Conservation (phyloP, 176 grass and related monocot genomes). For the Triticum dicoccoides region DNA sequence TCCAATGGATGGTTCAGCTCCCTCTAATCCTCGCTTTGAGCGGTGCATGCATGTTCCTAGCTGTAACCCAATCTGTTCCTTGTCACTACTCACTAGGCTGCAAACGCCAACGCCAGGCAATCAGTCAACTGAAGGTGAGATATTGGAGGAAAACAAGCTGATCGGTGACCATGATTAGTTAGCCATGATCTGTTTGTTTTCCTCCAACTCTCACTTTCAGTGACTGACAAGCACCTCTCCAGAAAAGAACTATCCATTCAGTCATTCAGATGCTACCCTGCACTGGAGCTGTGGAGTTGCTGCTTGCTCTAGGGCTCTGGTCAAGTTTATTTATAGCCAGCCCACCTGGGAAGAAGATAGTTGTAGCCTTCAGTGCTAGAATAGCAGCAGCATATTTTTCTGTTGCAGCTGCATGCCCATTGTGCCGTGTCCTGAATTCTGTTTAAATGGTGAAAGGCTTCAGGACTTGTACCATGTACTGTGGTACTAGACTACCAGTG, state of each 20-base stretch:
- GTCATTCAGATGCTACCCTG: conserved; percentile 8
- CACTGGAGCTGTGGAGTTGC: background rate
- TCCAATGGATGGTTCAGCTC: conserved; percentile 23
- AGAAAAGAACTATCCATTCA: background rate
- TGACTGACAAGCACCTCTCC: background rate
- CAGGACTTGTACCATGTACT: conserved; percentile 1
- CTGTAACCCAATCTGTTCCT: background rate
- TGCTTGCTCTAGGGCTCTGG: background rate
- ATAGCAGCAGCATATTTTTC: background rate
- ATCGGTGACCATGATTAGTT: background rate
- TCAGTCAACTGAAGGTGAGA: conserved; percentile 37
- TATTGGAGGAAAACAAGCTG: conserved; percentile 54
- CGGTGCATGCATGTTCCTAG: background rate
- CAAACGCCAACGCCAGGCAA: background rate
- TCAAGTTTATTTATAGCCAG: conserved; percentile 20
- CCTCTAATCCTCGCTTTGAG: conserved; percentile 44
- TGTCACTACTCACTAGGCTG: background rate
- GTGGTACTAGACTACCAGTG: background rate
- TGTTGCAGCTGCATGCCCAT: background rate
- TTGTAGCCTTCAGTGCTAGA: background rate
- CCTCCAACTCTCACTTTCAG: conserved; percentile 50
- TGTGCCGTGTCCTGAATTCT: background rate
- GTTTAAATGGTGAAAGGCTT: background rate
- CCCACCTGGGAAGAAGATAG: background rate
- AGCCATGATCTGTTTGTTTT: background rate